Base-by-base conservation (phyloP, 1,284 basidiomycete species). In the Cutaneotrichosporon daszewskae region DNA sequence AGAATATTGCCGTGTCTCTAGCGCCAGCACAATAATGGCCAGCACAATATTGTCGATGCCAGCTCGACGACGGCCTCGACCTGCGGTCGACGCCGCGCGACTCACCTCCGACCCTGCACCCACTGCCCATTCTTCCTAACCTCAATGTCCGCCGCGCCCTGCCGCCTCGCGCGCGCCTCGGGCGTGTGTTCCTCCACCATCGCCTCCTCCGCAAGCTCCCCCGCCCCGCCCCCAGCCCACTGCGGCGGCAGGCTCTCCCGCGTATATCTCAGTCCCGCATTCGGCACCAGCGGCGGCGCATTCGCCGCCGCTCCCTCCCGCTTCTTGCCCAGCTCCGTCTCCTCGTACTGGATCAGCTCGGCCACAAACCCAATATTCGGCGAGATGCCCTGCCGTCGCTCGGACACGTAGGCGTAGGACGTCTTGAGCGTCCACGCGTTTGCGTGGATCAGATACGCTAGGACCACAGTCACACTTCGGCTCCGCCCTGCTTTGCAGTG, bases 301-400 rank as follows among this genome's bases (percentile, higher is more conserved):
- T n/a, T n/a, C n/a, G 13, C 5, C 14, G 16, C 12, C 34, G 39
- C 16, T 19, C 24, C 8, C 39, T 27, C 32, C 4, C 24, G 17
- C 39, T 41, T 41, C 14, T 32, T 32, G 11, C 87, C 86, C 7
- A 92, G 76, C 61, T 90, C 87, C 57, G 82, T 77, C 64, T 94
- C 87, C 71, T 97, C 92, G 62, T 90, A 96, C 37, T 82, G 84
- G 90, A 97, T 96, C 32, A 97, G 77, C 70, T 96, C 92, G 12
- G 87, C 89, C 25, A 97, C 88, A 68, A 97, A 97, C 6, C 92
- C 92, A 55, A 98, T 96, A 66, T 97, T 97, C 9, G 94, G 92
- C n/a, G 85, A 90, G 55, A 96, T 91, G 54, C 85, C 87, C 54
- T 85, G 85, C 35, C 94, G 80, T 9, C 89, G 79, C 59, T 92